Conservation (phyloP, 108 stramenopile species). For the Skeletonema potamos region DNA sequence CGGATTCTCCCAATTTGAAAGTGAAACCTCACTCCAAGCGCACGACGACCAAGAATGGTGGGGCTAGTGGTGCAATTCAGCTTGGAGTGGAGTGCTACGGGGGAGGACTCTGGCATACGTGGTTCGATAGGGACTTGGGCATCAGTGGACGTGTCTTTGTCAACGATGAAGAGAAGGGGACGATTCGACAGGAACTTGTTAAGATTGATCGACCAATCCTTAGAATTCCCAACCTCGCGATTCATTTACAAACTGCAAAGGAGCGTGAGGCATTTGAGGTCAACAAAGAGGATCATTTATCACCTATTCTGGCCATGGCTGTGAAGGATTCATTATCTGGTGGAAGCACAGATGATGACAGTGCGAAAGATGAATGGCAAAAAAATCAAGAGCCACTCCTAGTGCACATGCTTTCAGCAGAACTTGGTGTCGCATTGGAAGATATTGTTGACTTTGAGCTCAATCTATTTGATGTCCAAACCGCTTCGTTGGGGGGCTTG, state of each 20-base stretch:
- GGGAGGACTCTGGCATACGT: constrained; percentile 96
- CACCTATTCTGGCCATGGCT: constrained; percentile 88
- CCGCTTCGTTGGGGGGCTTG: constrained; percentile 83
- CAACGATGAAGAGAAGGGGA: constrained; percentile 26
- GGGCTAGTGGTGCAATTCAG: constrained; percentile 58
- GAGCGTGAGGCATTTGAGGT: constrained; percentile 85
- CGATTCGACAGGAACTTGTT: constrained; percentile 58
- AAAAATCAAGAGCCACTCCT: constrained; percentile 86
- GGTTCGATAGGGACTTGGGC: constrained; percentile 95
- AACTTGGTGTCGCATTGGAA: constrained; percentile 54
- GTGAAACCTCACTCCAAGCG: constrained; percentile 90
- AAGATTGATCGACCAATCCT: constrained; percentile 77
- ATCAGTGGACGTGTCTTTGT: constrained; percentile 93
- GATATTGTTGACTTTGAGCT: constrained; percentile 94
- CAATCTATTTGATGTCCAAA: constrained; percentile 91
- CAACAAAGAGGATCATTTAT: constrained; percentile 94
- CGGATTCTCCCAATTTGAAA: constrained; percentile 91
- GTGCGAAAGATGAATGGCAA: constrained; percentile 58
- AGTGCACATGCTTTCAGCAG: constrained; percentile 71
- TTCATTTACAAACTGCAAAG: constrained; percentile 89
- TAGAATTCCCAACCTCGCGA: constrained; percentile 93
- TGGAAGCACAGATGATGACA: constrained; percentile 22
- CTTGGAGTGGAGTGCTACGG: constrained; percentile 94
- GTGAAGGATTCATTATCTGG: constrained; percentile 65
- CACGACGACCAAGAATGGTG: constrained; percentile 37